A percentile compares a stretch with the other conserved stretches of the same genome.
These are phyloP conservation scores for Sclerotinia sclerotiorum DNA, from an alignment of 2,329 filamentous ascomycete species.

Conservation along the genomic window DNA sequence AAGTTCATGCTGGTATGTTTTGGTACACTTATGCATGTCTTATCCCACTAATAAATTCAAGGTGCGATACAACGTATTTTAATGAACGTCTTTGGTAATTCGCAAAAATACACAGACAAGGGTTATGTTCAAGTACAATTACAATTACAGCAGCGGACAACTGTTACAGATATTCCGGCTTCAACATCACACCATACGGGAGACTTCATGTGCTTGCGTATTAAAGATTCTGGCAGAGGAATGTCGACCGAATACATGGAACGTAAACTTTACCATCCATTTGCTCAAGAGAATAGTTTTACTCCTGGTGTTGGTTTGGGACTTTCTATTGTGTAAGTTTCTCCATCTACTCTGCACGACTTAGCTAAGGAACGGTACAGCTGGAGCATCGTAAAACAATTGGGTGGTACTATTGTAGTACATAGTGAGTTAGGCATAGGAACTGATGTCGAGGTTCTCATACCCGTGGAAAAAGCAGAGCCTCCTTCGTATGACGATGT, in stretches of 20 bases:
- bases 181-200: slow-evolving; percentile 59
- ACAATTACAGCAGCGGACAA: neutral
- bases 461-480: slow-evolving; percentile 23
- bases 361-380: slow-evolving; percentile 12
- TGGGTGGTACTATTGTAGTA: slow-evolving; percentile 58
- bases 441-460: slow-evolving; percentile 51
- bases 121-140: slow-evolving; percentile 49
- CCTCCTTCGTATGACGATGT: neutral
- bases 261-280: slow-evolving; percentile 59
- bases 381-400: slow-evolving; percentile 39
- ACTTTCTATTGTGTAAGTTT: slow-evolving; percentile 45
- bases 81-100: slow-evolving; percentile 61
- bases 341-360: neutral
- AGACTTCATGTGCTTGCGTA: slow-evolving; percentile 37
- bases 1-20: slow-evolving; percentile 38
- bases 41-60: slow-evolving; percentile 30
- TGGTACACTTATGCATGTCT: slow-evolving; percentile 54
- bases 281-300: slow-evolving; percentile 59
- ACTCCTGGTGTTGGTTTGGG: slow-evolving; percentile 47
- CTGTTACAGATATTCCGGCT: slow-evolving; percentile 35
- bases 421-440: slow-evolving; percentile 52
- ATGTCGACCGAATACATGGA: slow-evolving; percentile 61
- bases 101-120: slow-evolving; percentile 56
- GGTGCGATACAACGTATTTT: slow-evolving; percentile 51
- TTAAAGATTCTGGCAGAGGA: slow-evolving; percentile 62